Percentiles rank a stretch among this genome's conserved stretches.
phyloP scores from a whole-genome alignment of 441 rosid genomes.

The Adansonia rubrostipa region DNA sequence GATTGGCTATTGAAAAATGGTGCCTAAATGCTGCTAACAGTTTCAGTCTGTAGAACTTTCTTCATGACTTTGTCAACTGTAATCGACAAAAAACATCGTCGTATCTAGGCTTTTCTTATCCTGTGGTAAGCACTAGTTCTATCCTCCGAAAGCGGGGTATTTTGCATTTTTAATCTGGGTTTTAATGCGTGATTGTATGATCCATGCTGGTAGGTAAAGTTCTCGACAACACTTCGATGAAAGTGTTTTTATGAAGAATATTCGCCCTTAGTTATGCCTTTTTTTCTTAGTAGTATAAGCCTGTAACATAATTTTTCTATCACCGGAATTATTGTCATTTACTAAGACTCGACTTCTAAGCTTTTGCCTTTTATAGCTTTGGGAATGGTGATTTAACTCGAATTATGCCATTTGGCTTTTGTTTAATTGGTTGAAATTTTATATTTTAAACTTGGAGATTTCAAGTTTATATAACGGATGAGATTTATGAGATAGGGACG shows the following conservation, averaged over 20 bases:
- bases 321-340: background rate
- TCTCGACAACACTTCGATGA: background rate
- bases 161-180: background rate
- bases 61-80: background rate
- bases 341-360: background rate
- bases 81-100: background rate
- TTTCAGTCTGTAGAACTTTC: conserved; percentile 19
- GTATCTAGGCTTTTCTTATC: background rate
- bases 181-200: background rate
- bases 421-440: background rate
- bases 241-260: background rate
- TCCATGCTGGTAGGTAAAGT: background rate
- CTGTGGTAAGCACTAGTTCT: background rate
- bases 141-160: background rate
- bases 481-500: no score
- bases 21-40: background rate
- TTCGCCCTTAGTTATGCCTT: no score
- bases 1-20: background rate
- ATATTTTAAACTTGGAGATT: no score
- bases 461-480: no score
- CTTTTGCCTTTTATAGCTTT: background rate
- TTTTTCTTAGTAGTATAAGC: no score
- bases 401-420: background rate
- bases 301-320: no score
- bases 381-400: background rate